Evolutionary conservation across 2,329 filamentous ascomycete genomes (phyloP), one percentile per base, ranked within the genome.

Genomic region (Monilinia laxa): DNA sequence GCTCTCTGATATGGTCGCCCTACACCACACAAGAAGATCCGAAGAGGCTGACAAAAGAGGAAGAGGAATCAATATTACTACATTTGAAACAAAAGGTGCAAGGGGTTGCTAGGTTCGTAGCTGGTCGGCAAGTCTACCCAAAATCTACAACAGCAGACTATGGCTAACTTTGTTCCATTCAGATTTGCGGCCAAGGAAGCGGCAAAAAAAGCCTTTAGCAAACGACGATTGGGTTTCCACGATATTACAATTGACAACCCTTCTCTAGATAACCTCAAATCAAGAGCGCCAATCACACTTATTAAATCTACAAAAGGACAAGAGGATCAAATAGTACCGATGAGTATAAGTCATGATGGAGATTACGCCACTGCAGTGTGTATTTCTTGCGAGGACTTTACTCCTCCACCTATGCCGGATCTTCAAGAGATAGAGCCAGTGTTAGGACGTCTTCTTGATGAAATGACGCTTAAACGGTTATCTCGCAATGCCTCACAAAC

Each of bases 331-430:
- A 80, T 86, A 60, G 92, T 88, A 18, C 82, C 85, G 73, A 76
- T 97, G 55, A 94, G 90, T 68, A 96, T 97, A 72, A 95, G 90
- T 73, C 93, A 97, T 76, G 93, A 97, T 77, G 88, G 86, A 2
- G 89, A 92, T 10, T 96, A 93, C 78, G 92, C 92, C 12, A 88
- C 84, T 25, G 90, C 90, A 9, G 82, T 89, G 0, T 90, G 88
- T 70, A 70, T 92, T 45, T 86, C 84, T n/a, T 72, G 23, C 40
- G 63, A 67, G 31, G 28, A 23, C 0, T n/a, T 51, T 38, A 28
- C 58, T 20, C 58, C 58, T 38, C 45, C 58, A 38, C 45, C 58
- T 51, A 38, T 14, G n/a, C 58, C 45, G 6, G 58, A 60, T 38
- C n/a, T 60, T 51, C 58, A 60, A 51, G 28, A 60, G 28, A 51